Percentiles rank a stretch among this genome's conserved stretches.
Evolutionary conservation across 148 eudicot species (phyloP).

Genomic region (Simmondsia chinensis): DNA sequence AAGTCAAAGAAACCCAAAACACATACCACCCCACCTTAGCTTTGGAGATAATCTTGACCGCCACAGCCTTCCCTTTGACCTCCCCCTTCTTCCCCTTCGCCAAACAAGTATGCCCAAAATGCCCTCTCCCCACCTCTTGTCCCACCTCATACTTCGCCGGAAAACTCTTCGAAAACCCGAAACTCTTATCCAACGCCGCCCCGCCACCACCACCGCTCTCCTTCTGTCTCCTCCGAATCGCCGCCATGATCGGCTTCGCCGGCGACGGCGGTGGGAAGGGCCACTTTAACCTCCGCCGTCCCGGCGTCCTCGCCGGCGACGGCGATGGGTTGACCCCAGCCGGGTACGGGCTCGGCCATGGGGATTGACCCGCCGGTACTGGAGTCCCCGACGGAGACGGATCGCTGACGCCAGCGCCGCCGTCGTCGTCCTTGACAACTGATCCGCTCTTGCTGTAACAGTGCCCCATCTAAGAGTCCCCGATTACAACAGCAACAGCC

Average conservation of each 20-base stretch:
- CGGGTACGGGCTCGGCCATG: constrained; percentile 59
- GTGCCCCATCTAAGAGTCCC: constrained; percentile 49
- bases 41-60: constrained; percentile 93
- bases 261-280: constrained; percentile 99
- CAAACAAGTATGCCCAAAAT: constrained; percentile 97
- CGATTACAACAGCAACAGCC: no score
- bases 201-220: constrained; percentile 14
- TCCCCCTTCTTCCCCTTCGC: constrained; percentile 86
- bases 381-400: constrained; percentile 2
- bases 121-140: constrained; percentile 93
- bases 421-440: constrained; percentile 16
- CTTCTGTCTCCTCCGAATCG: constrained; percentile 42
- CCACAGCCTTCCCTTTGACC: constrained; percentile 61
- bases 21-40: constrained; percentile 73
- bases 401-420: constrained; percentile 7
- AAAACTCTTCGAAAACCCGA: constrained; percentile 65
- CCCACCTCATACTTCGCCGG: constrained; percentile 77
- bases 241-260: constrained; percentile 94
- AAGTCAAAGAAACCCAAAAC: not conserved
- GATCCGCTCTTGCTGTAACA: constrained; percentile 55
- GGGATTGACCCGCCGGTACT: constrained; percentile 37
- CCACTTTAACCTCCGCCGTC: constrained; percentile 49
- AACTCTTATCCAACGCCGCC: constrained; percentile 58
- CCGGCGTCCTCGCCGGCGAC: constrained; percentile 73
- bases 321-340: constrained; percentile 62